phyloP scores from a whole-genome alignment of 2,329 filamentous ascomycete genomes.

The Xylaria sp. region DNA sequence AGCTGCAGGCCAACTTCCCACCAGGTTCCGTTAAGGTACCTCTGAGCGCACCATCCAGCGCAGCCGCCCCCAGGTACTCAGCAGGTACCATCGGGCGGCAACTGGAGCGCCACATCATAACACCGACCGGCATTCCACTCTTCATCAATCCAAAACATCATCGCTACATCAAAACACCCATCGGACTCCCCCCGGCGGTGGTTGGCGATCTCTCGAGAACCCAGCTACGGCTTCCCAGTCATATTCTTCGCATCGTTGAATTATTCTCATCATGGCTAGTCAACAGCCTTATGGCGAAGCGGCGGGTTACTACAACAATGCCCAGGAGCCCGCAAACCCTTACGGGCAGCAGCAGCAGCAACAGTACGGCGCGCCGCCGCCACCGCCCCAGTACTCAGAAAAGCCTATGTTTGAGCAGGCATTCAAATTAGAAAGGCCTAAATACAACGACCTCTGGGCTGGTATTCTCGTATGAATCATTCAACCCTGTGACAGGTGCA shows the following conservation, averaged over 20 bases:
- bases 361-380: conserved; percentile 9
- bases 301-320: conserved; percentile 32
- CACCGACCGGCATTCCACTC: conserved; percentile 18
- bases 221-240: not conserved
- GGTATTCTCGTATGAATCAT: conserved; percentile 67
- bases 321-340: conserved; percentile 27
- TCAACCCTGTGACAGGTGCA: not conserved
- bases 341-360: conserved; percentile 28
- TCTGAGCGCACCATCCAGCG: not conserved
- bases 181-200: not conserved
- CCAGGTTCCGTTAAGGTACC: not conserved
- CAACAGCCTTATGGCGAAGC: conserved; percentile 31
- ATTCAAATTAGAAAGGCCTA: conserved; percentile 83
- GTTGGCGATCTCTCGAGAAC: not conserved
- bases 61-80: not conserved
- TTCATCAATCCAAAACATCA: conserved; percentile 12
- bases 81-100: not conserved
- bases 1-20: conserved; percentile 14
- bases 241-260: not conserved
- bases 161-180: conserved; percentile 18
- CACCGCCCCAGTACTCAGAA: conserved; percentile 39
- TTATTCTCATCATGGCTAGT: conserved; percentile 14
- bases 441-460: conserved; percentile 91
- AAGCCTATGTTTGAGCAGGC: conserved; percentile 74
- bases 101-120: conserved; percentile 9